Evolutionary conservation across 352 stramenopile genomes (phyloP), one percentile per base, ranked within the genome.

Genomic region (Pythium sukuiense): DNA sequence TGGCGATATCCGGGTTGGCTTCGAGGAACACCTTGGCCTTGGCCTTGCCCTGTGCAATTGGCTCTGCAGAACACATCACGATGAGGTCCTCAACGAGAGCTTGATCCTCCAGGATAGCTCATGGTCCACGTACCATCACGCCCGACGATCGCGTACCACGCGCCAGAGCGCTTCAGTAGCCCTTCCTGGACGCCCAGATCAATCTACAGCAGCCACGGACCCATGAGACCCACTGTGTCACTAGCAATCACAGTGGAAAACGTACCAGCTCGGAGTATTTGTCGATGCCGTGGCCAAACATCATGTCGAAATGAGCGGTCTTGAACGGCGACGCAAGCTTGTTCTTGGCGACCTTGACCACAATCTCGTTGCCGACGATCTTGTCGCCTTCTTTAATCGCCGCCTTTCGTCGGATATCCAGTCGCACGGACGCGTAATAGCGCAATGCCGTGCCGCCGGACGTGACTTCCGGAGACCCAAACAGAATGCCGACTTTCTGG

Each of bases 271-370:
- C 88, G 1, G 85, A 94, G 43, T 82, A 84, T 12, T 85, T 85
- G 76, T 99, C 96, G 72, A 99, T 99, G 32, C 97, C 97, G 30
- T 88, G 79, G 41, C 97, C 97, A 72, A 99, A 99, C 57, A 99
- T 87, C 87, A 99, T 98, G 79, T 99, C 97, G 62, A 99, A 96
- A 37, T 91, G 87, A 4, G 97, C 94, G 20, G 87, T 76, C 66
- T 97, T 95, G 73, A 99, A 99, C 5, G 97, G 97, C 20, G 97
- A 93, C 11, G 97, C 96, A 32, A 99, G 75, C 79, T 99, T 99
- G 84, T 99, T 99, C 77, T 99, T 99, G 49, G 98, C 97, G 37
- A 99, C 96, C 68, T 99, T 99, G 54, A 99, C 96, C 37, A 97
- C 96, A 60, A 97, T 98, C 55, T 97, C 96, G 70, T 99, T 99